These are phyloP conservation scores for Pseudogymnoascus sp. DNA, from an alignment of 2,329 filamentous ascomycete species.

Conservation along the genomic window DNA sequence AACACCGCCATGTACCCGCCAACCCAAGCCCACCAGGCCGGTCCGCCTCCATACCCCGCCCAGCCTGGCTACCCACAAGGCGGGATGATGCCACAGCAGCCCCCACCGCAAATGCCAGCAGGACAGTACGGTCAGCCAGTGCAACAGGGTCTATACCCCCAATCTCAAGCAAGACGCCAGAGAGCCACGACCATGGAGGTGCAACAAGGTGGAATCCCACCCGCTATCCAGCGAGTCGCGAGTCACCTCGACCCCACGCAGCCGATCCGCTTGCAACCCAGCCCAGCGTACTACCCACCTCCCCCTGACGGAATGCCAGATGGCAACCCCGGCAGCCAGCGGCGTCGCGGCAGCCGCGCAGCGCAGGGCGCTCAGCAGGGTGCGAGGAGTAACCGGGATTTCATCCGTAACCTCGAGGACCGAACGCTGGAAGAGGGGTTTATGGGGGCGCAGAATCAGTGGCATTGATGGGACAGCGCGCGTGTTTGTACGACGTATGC, in stretches of 20 bases:
- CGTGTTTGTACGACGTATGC: neutral
- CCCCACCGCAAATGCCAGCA: constrained; percentile 55
- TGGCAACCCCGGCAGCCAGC: constrained; percentile 47
- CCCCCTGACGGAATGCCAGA: constrained; percentile 73
- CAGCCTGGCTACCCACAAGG: constrained; percentile 69
- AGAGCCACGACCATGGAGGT: constrained; percentile 95
- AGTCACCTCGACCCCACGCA: constrained; percentile 92
- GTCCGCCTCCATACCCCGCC: constrained; percentile 70
- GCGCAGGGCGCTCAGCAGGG: constrained; percentile 47
- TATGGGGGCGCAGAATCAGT: constrained; percentile 52
- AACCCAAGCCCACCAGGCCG: constrained; percentile 43
- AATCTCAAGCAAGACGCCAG: constrained; percentile 72
- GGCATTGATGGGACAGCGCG: constrained; percentile 49
- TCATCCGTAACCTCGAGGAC: constrained; percentile 91
- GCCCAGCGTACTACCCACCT: constrained; percentile 93
- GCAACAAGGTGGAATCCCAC: constrained; percentile 84
- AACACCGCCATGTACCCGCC: constrained; percentile 76
- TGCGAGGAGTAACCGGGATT: constrained; percentile 62
- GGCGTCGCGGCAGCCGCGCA: constrained; percentile 67
- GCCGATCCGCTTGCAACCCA: constrained; percentile 88
- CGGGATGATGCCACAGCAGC: constrained; percentile 53
- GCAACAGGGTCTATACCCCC: constrained; percentile 60
- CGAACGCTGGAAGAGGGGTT: constrained; percentile 89
- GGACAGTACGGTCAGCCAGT: constrained; percentile 53
- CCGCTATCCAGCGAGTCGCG: constrained; percentile 86